phyloP scores from a whole-genome alignment of 805 yeast species.

The Candida rishiriensis region DNA sequence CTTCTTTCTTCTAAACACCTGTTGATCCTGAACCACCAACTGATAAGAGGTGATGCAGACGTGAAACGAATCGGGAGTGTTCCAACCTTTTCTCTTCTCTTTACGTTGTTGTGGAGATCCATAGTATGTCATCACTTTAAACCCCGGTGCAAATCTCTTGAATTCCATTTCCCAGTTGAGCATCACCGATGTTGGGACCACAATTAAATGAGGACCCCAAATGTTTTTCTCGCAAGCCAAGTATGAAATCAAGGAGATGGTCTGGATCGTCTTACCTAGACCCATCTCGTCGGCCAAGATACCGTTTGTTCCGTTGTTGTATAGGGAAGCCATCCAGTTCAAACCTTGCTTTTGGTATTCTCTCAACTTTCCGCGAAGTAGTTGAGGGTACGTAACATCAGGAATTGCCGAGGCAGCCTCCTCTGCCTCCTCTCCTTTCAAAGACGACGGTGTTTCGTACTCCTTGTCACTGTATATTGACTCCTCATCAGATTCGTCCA shows the following conservation, averaged over 20 bases:
- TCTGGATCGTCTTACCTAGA: slow-evolving; percentile 93
- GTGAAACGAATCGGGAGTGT: slow-evolving; percentile 91
- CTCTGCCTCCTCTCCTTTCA: slow-evolving; percentile 24
- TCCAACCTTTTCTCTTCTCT: slow-evolving; percentile 96
- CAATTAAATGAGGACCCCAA: slow-evolving; percentile 98
- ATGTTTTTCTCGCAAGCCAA: slow-evolving; percentile 88
- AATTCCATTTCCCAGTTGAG: slow-evolving; percentile 99
- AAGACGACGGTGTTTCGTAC: slow-evolving; percentile 33
- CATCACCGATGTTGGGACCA: slow-evolving; percentile 97
- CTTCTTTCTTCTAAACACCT: slow-evolving; percentile 81
- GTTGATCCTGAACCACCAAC: slow-evolving; percentile 95
- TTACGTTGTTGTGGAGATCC: slow-evolving; percentile 97
- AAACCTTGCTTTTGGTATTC: slow-evolving; percentile 94
- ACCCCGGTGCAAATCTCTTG: slow-evolving; percentile 96
- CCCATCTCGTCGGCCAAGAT: slow-evolving; percentile 99
- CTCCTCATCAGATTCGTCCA: slow-evolving; percentile 33
- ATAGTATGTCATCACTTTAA: slow-evolving; percentile 90
- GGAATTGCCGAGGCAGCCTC: slow-evolving; percentile 35
- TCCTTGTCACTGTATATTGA: slow-evolving; percentile 29
- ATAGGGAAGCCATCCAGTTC: slow-evolving; percentile 93
- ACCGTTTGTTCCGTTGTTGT: slow-evolving; percentile 91
- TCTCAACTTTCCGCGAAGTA: slow-evolving; percentile 77
- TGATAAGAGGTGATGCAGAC: slow-evolving; percentile 97
- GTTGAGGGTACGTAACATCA: slow-evolving; percentile 74
- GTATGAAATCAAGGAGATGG: slow-evolving; percentile 80